Conservation (phyloP, 805 yeast genomes). For the Ogataea naganishii region DNA sequence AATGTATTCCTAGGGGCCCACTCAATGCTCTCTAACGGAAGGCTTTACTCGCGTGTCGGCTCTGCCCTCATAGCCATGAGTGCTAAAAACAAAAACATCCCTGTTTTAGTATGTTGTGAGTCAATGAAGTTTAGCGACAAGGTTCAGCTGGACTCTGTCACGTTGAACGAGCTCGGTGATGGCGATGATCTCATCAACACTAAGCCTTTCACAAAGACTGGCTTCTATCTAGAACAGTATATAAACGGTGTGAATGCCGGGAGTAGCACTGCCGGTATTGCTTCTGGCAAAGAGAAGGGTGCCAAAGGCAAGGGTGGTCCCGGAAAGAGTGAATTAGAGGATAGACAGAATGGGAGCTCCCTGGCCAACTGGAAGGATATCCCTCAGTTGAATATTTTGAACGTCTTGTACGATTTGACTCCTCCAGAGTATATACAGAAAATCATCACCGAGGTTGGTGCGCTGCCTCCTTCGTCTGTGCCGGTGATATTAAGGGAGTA, state of each 20-base stretch:
- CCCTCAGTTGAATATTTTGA: conserved; percentile 63
- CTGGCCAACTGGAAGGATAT: conserved; percentile 56
- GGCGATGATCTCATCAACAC: conserved; percentile 57
- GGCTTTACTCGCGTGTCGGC: conserved; percentile 88
- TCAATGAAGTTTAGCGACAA: conserved; percentile 89
- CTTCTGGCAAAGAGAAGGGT: conserved; percentile 18
- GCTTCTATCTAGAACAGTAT: conserved; percentile 60
- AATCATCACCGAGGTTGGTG: conserved; percentile 92
- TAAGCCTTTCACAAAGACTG: conserved; percentile 48
- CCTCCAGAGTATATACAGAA: conserved; percentile 92
- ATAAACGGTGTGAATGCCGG: conserved; percentile 18
- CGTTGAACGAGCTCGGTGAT: conserved; percentile 85
- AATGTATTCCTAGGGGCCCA: conserved; percentile 94
- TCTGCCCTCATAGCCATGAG: conserved; percentile 90
- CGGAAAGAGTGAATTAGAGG: conserved; percentile 19
- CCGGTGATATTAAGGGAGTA: conserved; percentile 95
- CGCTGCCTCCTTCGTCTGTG: conserved; percentile 95
- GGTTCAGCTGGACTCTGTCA: conserved; percentile 93
- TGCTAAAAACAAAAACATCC: conserved; percentile 80
- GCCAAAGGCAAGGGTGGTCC: conserved; percentile 17
- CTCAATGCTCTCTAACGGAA: conserved; percentile 92
- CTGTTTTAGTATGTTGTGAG: conserved; percentile 94
- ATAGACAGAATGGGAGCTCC: conserved; percentile 33
- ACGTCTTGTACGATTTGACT: conserved; percentile 87
- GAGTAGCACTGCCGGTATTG: conserved; percentile 17